phyloP scores from a whole-genome alignment of 345 rosid genomes.

The Rhodamnia argentea region DNA sequence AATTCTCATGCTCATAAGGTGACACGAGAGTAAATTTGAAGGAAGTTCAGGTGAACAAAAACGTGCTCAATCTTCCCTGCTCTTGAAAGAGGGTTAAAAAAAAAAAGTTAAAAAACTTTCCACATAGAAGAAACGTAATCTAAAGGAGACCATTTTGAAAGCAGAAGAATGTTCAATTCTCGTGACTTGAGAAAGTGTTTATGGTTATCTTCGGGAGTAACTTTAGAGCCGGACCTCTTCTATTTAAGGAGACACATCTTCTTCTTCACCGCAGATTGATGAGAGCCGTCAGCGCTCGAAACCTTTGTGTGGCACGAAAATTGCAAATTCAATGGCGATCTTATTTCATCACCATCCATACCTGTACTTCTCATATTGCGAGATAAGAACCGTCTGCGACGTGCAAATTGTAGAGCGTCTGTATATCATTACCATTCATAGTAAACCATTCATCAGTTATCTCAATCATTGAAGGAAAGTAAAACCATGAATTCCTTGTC shows the following conservation, averaged over 20 bases:
- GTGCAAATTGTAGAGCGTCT: not conserved
- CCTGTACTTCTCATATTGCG: not conserved
- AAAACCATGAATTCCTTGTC: not conserved
- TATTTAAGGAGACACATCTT: not conserved
- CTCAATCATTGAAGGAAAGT: not conserved
- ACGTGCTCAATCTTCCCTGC: not conserved
- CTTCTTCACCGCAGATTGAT: not conserved
- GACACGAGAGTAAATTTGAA: not conserved
- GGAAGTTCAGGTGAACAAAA: not conserved
- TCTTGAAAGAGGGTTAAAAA: not conserved
- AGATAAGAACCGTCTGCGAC: not conserved
- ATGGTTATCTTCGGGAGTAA: not conserved
- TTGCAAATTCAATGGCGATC: too few relatives aligned
- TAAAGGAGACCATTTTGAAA: too few relatives aligned
- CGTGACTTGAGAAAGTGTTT: not conserved
- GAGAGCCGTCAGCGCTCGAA: not conserved
- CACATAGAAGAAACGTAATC: too few relatives aligned
- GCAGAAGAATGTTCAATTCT: not conserved
- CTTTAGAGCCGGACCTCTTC: not conserved
- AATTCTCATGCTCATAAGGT: not conserved
- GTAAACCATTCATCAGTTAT: not conserved
- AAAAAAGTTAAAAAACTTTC: too few relatives aligned
- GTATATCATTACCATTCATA: not conserved
- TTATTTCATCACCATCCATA: not conserved
- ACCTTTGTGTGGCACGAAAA: too few relatives aligned